A percentile compares a stretch with the other conserved stretches of the same genome.
phyloP scores from a whole-genome alignment of 768 basidiomycete genomes.

The Pilatotrama ljubarskyi region DNA sequence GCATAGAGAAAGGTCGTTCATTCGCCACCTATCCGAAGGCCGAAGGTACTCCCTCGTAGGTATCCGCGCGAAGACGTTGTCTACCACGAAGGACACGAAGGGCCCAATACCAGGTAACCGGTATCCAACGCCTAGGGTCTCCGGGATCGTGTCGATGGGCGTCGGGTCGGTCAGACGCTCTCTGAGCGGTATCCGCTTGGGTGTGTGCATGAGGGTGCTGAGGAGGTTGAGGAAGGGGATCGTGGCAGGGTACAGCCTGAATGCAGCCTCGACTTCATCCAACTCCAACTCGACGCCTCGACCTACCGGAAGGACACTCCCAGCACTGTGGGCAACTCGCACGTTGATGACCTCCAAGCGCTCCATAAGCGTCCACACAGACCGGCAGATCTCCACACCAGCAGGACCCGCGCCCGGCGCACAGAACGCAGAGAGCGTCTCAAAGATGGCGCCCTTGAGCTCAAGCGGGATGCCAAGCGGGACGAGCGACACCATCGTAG shows the following conservation, averaged over 20 bases:
- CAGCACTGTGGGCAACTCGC: constrained; percentile 45
- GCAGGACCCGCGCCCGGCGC: constrained; percentile 71
- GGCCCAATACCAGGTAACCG: constrained; percentile 79
- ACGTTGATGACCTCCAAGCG: constrained; percentile 81
- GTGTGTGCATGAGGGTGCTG: constrained; percentile 78
- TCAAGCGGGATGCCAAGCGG: constrained; percentile 86
- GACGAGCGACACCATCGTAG: constrained; percentile 74
- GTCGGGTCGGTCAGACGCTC: constrained; percentile 60
- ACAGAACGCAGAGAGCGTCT: constrained; percentile 81
- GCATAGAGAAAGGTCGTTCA: constrained; percentile 80
- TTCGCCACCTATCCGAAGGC: constrained; percentile 80
- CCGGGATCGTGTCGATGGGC: constrained; percentile 73
- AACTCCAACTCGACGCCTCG: constrained; percentile 86
- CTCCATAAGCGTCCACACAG: constrained; percentile 85
- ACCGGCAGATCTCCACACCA: constrained; percentile 79
- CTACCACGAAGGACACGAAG: constrained; percentile 83
- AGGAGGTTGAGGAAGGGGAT: constrained; percentile 86
- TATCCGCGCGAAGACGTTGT: constrained; percentile 83
- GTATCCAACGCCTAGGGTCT: constrained; percentile 77
- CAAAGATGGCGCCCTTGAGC: constrained; percentile 83
- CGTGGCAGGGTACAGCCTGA: constrained; percentile 83
- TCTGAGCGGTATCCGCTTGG: constrained; percentile 66
- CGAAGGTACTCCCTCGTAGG: constrained; percentile 71
- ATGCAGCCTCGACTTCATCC: constrained; percentile 81
- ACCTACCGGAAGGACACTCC: constrained; percentile 51